Evolutionary conservation across 352 stramenopile species (phyloP).

Genomic region (Sclerospora graminicola): DNA sequence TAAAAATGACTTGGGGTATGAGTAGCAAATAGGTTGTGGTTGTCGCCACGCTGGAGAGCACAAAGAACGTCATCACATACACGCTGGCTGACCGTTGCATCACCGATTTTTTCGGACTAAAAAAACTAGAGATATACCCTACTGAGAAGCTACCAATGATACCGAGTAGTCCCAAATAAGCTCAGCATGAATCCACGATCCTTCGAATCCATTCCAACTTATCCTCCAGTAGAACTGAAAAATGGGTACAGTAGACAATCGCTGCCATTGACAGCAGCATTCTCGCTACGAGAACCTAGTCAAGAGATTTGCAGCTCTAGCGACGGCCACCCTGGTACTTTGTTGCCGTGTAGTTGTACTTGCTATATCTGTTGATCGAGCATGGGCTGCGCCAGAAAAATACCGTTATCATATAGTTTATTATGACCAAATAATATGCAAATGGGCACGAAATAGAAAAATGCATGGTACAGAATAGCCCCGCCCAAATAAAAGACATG

Average conservation of each 20-base stretch:
- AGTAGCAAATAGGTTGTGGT: slow-evolving; percentile 44
- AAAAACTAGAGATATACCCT: slow-evolving; percentile 30
- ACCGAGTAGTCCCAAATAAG: slow-evolving; percentile 70
- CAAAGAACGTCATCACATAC: slow-evolving; percentile 65
- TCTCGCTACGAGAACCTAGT: slow-evolving; percentile 53
- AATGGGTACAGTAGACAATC: slow-evolving; percentile 73
- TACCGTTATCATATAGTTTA: too few relatives aligned
- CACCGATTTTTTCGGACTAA: slow-evolving; percentile 45
- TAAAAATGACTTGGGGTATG: slow-evolving; percentile 55
- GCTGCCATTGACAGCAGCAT: slow-evolving; percentile 64
- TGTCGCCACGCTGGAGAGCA: slow-evolving; percentile 37
- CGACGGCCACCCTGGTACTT: too few relatives aligned
- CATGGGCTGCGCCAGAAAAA: too few relatives aligned
- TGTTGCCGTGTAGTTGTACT: too few relatives aligned
- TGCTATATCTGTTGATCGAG: too few relatives aligned
- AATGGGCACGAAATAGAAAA: too few relatives aligned
- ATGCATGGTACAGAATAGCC: too few relatives aligned
- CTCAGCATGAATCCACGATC: slow-evolving; percentile 61
- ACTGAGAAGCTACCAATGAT: slow-evolving; percentile 57
- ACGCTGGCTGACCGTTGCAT: slow-evolving; percentile 52
- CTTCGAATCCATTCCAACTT: slow-evolving; percentile 65
- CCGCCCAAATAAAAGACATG: too few relatives aligned
- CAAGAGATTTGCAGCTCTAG: too few relatives aligned
- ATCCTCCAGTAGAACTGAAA: slow-evolving; percentile 65
- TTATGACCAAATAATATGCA: too few relatives aligned